Base-by-base conservation (phyloP, 2,329 filamentous ascomycete genomes). In the Apiospora malaysiana region DNA sequence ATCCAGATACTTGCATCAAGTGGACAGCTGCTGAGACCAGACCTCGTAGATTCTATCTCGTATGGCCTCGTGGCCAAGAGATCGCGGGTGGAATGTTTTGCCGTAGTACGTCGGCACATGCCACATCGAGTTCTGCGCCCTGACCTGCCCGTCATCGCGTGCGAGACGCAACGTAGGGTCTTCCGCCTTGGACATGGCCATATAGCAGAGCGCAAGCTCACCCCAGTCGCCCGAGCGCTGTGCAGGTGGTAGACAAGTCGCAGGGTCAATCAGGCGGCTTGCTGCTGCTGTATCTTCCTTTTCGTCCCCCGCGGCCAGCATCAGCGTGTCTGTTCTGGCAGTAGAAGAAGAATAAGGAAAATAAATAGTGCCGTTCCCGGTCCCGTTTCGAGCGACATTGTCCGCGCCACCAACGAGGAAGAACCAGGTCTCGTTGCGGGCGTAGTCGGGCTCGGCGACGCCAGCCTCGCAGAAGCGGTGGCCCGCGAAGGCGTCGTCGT, bases 61-160 rank as follows among this genome's bases (percentile, higher is more conserved):
- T 32, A 84, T 82, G 0, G 77, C 77, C 73, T 79, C 77, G 68
- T 84, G 82, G 4, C 83, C 83, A 43, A 79, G 74, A 0, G 79
- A 81, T 65, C 82, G 79, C 59, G 84, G 83, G 75, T 85, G 83
- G 74, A 85, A 85, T 0, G 82, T 84, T 75, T 84, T 84, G 59
- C 82, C 84, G 69, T 84, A 85, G 70, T 82, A 85, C 42, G 82
- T 83, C 18, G 84, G 83, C n/a, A 84, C 82, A 75, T 83, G 83
- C 83, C 83, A 84, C 81, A 83, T 84, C 2, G 81, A 82, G 63
- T 81, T 81, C 8, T 75, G 71, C 37, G 74, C 71, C 4, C 79
- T 32, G 9, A 40, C 18, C 21, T 40, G 2, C 10, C 25, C 32
- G 16, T 77, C 73, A 0, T 75, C 77, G 10, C 76, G 71, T 3